phyloP scores from a whole-genome alignment of 2,329 filamentous ascomycete genomes.

The Fonsecaea nubica region DNA sequence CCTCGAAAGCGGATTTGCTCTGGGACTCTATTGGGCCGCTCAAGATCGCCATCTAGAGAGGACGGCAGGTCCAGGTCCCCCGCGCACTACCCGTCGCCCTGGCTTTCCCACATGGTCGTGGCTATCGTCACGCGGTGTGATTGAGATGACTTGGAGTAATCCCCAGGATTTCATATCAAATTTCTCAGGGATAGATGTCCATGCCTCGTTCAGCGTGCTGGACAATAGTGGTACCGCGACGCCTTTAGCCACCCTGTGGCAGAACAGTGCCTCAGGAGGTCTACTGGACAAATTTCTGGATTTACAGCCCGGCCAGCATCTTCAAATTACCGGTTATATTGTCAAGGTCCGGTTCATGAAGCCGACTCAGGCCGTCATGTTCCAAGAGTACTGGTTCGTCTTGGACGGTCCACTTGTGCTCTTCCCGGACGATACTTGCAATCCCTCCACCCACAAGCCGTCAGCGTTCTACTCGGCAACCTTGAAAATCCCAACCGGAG shows the following conservation, averaged over 20 bases:
- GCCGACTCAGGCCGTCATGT: constrained; percentile 11
- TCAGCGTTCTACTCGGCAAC: background rate
- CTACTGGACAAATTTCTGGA: background rate
- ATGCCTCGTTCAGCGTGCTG: background rate
- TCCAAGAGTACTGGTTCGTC: constrained; percentile 9
- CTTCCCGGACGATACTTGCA: background rate
- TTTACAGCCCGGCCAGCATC: background rate
- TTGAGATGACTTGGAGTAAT: constrained; percentile 19
- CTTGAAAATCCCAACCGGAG: constrained; percentile 2
- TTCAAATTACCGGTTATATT: constrained; percentile 10
- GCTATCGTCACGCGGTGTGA: constrained; percentile 15
- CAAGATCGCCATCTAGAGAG: constrained; percentile 5
- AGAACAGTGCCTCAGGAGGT: background rate
- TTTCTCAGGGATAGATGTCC: constrained; percentile 6
- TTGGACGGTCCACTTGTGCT: background rate
- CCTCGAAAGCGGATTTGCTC: constrained; percentile 7
- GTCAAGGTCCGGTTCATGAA: constrained; percentile 7
- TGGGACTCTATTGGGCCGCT: constrained; percentile 7
- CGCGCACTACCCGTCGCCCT: constrained; percentile 10
- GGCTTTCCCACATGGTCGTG: constrained; percentile 16
- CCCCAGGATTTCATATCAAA: constrained; percentile 2
- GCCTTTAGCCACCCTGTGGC: constrained; percentile 1
- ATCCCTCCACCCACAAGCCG: background rate
- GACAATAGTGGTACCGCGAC: background rate
- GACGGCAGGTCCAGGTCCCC: constrained; percentile 1